Evolutionary conservation across 345 rosid species (phyloP).

Genomic region (Cardamine occulta): DNA sequence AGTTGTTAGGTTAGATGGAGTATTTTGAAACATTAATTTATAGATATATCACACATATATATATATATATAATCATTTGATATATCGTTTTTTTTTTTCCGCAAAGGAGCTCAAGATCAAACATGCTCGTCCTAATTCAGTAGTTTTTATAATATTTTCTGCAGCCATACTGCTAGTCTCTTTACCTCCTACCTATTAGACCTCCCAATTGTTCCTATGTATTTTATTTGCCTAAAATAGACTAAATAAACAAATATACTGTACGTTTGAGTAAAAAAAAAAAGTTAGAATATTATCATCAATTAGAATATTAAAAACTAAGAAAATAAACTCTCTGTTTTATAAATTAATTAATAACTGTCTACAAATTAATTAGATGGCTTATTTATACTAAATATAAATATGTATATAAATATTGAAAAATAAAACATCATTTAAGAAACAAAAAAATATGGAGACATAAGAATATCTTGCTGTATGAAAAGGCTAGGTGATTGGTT

Average conservation of each 20-base stretch:
- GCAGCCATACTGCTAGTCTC: conserved; percentile 29
- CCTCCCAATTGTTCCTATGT: conserved; percentile 19
- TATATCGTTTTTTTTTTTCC: background rate
- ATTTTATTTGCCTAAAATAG: conserved; percentile 16
- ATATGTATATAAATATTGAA: background rate
- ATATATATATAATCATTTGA: background rate
- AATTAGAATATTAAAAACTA: background rate
- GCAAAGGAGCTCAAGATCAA: conserved; percentile 23
- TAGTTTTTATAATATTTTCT: conserved; percentile 30
- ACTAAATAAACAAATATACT: conserved; percentile 18
- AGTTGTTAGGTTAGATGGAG: conserved; percentile 36
- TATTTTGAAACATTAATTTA: background rate
- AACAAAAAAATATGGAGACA: background rate
- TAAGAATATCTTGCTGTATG: background rate
- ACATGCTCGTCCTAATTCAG: conserved; percentile 43
- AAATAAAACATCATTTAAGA: background rate
- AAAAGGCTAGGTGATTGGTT: background rate
- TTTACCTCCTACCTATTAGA: conserved; percentile 30
- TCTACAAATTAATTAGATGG: background rate
- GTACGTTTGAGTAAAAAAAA: background rate
- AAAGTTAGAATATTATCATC: background rate
- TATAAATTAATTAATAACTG: background rate
- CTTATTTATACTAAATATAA: background rate
- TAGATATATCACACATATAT: background rate
- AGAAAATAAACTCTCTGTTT: background rate